phyloP scores from a whole-genome alignment of 768 basidiomycete genomes.

The Glaciozyma martinii region DNA sequence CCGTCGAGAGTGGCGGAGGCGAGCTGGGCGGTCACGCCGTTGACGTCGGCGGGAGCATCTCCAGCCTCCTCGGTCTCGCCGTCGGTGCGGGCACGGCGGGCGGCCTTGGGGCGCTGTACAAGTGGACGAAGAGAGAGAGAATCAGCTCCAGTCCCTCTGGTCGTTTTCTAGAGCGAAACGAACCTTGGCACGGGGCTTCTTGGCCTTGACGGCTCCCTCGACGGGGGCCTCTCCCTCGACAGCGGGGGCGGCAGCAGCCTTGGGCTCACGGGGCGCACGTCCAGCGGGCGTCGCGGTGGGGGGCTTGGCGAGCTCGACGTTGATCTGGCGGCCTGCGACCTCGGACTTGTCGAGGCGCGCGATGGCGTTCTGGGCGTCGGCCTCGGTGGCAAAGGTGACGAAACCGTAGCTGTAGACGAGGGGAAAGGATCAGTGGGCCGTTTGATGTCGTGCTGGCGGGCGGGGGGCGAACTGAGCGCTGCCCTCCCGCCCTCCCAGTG shows the following conservation, averaged over 20 bases:
- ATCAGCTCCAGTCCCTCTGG: background rate
- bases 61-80: slow-evolving; percentile 31
- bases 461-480: background rate
- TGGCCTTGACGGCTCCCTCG: slow-evolving; percentile 36
- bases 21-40: slow-evolving; percentile 26
- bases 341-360: slow-evolving; percentile 75
- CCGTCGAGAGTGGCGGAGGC: slow-evolving; percentile 19
- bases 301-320: slow-evolving; percentile 89
- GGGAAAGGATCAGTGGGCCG: background rate
- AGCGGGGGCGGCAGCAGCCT: slow-evolving; percentile 37
- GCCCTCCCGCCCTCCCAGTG: background rate
- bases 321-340: slow-evolving; percentile 78
- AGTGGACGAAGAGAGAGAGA: background rate
- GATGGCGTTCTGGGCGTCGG: slow-evolving; percentile 79
- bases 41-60: slow-evolving; percentile 24
- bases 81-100: slow-evolving; percentile 25
- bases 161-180: background rate
- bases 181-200: slow-evolving; percentile 55
- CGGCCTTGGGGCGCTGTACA: slow-evolving; percentile 20
- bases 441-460: background rate
- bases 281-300: slow-evolving; percentile 13
- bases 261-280: slow-evolving; percentile 19
- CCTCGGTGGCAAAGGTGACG: slow-evolving; percentile 68
- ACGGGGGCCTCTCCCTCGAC: slow-evolving; percentile 46
- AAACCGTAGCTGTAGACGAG: slow-evolving; percentile 61